A percentile compares a stretch with the other conserved stretches of the same genome.
Evolutionary conservation across 257 asterid species (phyloP).

Genomic region (Verbascum thapsus): DNA sequence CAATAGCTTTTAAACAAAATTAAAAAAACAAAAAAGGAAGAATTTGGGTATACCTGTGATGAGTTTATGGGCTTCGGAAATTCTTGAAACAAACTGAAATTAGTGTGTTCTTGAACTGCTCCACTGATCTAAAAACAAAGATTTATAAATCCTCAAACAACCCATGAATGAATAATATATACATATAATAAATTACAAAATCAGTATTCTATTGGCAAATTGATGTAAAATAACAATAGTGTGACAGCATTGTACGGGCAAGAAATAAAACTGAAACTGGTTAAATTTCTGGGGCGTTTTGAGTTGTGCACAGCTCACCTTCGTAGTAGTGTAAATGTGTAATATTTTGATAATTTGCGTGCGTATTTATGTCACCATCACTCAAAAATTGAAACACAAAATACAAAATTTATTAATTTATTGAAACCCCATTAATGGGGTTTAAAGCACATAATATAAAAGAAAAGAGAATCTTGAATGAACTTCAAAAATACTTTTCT

Average conservation of each 20-base stretch:
- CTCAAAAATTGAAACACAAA: constrained; percentile 26
- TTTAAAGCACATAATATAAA: constrained; percentile 1
- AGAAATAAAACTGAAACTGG: background rate
- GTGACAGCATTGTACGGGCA: constrained; percentile 34
- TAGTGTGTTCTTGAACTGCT: constrained; percentile 8
- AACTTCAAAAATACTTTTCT: background rate
- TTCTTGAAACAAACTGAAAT: background rate
- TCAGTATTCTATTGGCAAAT: constrained; percentile 13
- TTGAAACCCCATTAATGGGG: constrained; percentile 32
- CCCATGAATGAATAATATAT: background rate
- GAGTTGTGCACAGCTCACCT: constrained; percentile 59
- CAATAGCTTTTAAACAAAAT: constrained; percentile 13
- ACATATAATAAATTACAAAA: background rate
- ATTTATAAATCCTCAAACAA: background rate
- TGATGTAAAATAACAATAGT: background rate
- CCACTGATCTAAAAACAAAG: constrained; percentile 25
- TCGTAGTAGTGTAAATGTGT: background rate
- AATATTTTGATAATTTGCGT: constrained; percentile 18
- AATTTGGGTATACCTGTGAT: constrained; percentile 19
- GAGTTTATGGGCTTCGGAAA: constrained; percentile 20
- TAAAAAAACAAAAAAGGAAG: background rate
- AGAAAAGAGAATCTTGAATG: constrained; percentile 20
- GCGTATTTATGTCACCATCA: constrained; percentile 33
- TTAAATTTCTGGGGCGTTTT: constrained; percentile 21
- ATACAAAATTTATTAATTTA: constrained; percentile 19